These are phyloP conservation scores for Aspergillus arachidicola DNA, from an alignment of 2,329 filamentous ascomycete genomes.

Conservation along the genomic window DNA sequence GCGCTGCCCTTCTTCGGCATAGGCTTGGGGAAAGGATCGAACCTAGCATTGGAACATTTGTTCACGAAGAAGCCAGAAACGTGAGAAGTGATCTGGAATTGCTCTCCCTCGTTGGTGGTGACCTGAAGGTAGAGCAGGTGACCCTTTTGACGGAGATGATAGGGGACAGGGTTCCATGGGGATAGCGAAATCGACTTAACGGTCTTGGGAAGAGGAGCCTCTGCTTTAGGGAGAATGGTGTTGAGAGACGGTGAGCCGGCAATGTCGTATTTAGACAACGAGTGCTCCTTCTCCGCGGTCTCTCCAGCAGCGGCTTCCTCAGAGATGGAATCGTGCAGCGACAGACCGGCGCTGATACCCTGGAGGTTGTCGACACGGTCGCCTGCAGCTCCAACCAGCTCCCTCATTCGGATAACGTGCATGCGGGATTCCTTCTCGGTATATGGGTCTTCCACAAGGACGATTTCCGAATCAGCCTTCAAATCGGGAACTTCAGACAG, in stretches of 20 bases:
- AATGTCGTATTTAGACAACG: conserved; percentile 76
- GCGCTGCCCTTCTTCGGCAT: conserved; percentile 76
- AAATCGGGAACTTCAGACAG: conserved; percentile 86
- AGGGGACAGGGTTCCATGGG: conserved; percentile 94
- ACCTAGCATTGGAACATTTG: conserved; percentile 92
- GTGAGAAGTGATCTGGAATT: conserved; percentile 89
- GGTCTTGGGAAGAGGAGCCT: conserved; percentile 78
- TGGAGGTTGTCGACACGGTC: conserved; percentile 85
- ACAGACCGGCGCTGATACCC: conserved; percentile 81
- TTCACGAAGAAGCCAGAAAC: conserved; percentile 97
- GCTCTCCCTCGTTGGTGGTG: conserved; percentile 91
- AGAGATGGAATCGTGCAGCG: conserved; percentile 78
- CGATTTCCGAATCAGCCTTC: conserved; percentile 73
- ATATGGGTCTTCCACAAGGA: conserved; percentile 89
- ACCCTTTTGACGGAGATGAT: conserved; percentile 85
- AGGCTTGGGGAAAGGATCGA: conserved; percentile 81
- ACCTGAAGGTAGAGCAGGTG: conserved; percentile 89
- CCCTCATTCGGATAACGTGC: conserved; percentile 86
- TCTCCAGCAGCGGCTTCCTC: conserved; percentile 48
- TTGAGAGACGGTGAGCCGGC: conserved; percentile 67
- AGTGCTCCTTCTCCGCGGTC: conserved; percentile 50
- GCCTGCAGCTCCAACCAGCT: conserved; percentile 89
- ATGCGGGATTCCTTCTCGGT: conserved; percentile 97
- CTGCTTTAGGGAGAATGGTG: conserved; percentile 69
- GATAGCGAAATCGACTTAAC: conserved; percentile 87